Conservation (phyloP, 495 filamentous ascomycete genomes). For the Aspergillus panamensis region DNA sequence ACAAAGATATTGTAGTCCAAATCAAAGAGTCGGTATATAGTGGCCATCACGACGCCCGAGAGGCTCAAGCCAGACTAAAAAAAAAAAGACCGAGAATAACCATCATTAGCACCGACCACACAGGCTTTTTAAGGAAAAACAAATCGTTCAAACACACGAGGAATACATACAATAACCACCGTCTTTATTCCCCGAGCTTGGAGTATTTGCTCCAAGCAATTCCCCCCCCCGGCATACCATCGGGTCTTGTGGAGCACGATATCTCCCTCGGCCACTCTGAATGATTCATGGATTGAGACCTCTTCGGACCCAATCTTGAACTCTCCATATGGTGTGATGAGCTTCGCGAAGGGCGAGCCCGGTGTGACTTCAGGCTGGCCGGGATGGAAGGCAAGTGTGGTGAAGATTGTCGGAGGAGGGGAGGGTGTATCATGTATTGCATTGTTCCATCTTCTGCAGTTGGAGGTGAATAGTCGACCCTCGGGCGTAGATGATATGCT, state of each 20-base stretch:
- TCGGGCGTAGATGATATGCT: too few relatives aligned
- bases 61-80: slow-evolving; percentile 40
- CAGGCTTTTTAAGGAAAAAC: too few relatives aligned
- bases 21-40: slow-evolving; percentile 44
- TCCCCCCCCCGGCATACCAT: slow-evolving; percentile 42
- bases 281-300: slow-evolving; percentile 30
- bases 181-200: slow-evolving; percentile 38
- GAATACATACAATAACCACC: slow-evolving; percentile 36
- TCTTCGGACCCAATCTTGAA: slow-evolving; percentile 20
- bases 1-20: slow-evolving; percentile 43
- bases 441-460: slow-evolving; percentile 33
- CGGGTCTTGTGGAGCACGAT: slow-evolving; percentile 41
- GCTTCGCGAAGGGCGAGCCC: slow-evolving; percentile 31
- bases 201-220: slow-evolving; percentile 42
- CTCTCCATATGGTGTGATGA: slow-evolving; percentile 23
- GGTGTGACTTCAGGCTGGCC: slow-evolving; percentile 31
- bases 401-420: slow-evolving; percentile 39
- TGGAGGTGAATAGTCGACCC: slow-evolving; percentile 24
- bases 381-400: slow-evolving; percentile 36
- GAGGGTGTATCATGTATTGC: slow-evolving; percentile 33
- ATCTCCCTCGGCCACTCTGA: slow-evolving; percentile 33
- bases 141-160: not conserved
- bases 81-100: not conserved
- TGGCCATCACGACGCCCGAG: slow-evolving; percentile 43
- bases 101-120: too few relatives aligned